Conservation (phyloP, 1,139 yeast species). For the Meyerozyma carpophila region DNA sequence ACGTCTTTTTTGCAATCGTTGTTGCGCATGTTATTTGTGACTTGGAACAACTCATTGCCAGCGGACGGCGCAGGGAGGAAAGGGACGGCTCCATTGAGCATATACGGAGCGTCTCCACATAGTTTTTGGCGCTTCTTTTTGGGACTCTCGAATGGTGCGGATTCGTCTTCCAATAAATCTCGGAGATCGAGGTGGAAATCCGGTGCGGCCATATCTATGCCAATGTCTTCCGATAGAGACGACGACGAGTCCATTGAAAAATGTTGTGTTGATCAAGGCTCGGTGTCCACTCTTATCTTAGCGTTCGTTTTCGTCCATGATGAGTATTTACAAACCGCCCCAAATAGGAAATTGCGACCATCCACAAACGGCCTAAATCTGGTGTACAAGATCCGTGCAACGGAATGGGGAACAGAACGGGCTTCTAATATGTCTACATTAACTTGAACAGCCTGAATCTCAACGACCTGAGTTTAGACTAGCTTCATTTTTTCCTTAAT, state of each 20-base stretch:
- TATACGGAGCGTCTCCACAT: no score
- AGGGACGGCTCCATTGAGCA: not conserved
- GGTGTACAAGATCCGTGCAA: no score
- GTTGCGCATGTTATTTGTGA: constrained; percentile 25
- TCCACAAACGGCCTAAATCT: not conserved
- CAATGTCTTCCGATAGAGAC: not conserved
- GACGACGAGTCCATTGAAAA: constrained; percentile 8
- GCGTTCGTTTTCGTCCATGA: not conserved
- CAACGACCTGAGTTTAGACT: not conserved
- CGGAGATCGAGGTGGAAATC: constrained; percentile 5
- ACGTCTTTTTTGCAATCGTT: constrained; percentile 6
- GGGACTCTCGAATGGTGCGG: not conserved
- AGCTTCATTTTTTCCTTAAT: not conserved
- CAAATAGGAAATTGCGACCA: constrained; percentile 6
- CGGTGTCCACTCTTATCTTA: not conserved
- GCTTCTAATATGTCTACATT: no score
- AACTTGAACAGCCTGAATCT: not conserved
- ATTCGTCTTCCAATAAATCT: constrained; percentile 8
- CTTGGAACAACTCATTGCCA: constrained; percentile 35
- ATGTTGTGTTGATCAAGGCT: not conserved
- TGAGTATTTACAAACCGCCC: constrained; percentile 10
- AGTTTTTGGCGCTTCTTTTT: not conserved
- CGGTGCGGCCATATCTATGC: not conserved
- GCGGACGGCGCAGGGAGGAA: constrained; percentile 1
- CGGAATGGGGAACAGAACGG: no score